Evolutionary conservation across 371 early-diverging fungal genomes (phyloP).

Genomic region (Sporodiniella umbellata): DNA sequence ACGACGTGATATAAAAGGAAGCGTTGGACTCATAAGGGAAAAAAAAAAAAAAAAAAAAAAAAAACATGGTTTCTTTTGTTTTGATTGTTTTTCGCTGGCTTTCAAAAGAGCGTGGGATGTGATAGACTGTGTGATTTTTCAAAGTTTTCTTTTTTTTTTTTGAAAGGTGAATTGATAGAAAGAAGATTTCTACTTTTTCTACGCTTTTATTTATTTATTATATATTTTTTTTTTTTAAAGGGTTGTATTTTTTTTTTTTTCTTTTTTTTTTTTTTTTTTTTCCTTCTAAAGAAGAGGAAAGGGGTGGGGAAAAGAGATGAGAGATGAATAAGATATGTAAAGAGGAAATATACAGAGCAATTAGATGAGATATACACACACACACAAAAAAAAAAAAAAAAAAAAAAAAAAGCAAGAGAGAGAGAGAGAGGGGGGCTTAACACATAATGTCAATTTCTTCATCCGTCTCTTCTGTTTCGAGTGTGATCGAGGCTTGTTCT

Average conservation of each 20-base stretch:
- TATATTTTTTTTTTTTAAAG: too few species aligned
- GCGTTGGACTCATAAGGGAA: constrained; percentile 1
- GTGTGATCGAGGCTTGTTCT: constrained; percentile 1
- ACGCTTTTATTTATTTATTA: too few species aligned
- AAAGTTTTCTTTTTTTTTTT: too few species aligned
- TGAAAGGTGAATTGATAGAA: too few species aligned
- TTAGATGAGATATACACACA: neutral
- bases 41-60: constrained; percentile 1
- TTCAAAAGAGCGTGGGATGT: too few species aligned
- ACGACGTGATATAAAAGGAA: constrained; percentile 49
- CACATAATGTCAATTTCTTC: constrained; percentile 34
- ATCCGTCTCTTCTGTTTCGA: constrained; percentile 15
- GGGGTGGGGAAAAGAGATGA: too few species aligned
- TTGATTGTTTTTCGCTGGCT: too few species aligned
- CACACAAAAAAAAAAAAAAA: neutral
- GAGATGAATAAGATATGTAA: constrained; percentile 1
- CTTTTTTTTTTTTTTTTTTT: too few species aligned
- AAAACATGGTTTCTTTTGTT: too few species aligned
- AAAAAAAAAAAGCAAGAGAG: neutral
- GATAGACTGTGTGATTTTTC: too few species aligned
- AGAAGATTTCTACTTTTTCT: too few species aligned
- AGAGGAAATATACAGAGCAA: neutral
- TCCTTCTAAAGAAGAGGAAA: too few species aligned
- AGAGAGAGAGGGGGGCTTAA: constrained; percentile 3
- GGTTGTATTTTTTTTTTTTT: constrained; percentile 2